A percentile compares a stretch with the other conserved stretches of the same genome.
Conservation (phyloP, 129 eudicot genomes). For the Scalesia atractyloides region DNA sequence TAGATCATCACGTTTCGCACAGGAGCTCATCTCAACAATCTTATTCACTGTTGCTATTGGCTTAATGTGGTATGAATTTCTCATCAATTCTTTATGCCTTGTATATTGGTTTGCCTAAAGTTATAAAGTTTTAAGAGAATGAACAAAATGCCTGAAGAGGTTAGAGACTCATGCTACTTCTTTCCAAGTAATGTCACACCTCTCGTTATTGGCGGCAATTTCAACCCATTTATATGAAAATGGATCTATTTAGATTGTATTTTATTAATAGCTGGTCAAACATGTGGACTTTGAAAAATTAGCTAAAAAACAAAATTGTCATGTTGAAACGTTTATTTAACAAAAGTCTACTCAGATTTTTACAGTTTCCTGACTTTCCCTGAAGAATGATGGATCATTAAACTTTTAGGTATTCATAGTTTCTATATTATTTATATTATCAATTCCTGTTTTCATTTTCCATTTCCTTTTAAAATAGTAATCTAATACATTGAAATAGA, state of each 20-base stretch:
- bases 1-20: slow-evolving; percentile 64
- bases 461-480: no score
- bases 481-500: no score
- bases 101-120: background rate
- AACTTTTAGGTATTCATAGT: background rate
- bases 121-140: background rate
- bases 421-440: background rate
- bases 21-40: slow-evolving; percentile 81
- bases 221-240: background rate
- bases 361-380: background rate
- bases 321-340: background rate
- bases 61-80: slow-evolving; percentile 63
- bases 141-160: slow-evolving; percentile 3
- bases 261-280: background rate
- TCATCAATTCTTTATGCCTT: background rate
- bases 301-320: background rate
- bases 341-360: slow-evolving; percentile 1
- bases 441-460: no score
- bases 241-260: background rate
- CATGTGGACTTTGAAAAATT: background rate
- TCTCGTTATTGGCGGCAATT: background rate
- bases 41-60: slow-evolving; percentile 80
- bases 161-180: background rate
- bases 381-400: background rate
- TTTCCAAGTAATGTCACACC: background rate